phyloP scores from a whole-genome alignment of 805 yeast genomes.

The Saturnispora dispora region DNA sequence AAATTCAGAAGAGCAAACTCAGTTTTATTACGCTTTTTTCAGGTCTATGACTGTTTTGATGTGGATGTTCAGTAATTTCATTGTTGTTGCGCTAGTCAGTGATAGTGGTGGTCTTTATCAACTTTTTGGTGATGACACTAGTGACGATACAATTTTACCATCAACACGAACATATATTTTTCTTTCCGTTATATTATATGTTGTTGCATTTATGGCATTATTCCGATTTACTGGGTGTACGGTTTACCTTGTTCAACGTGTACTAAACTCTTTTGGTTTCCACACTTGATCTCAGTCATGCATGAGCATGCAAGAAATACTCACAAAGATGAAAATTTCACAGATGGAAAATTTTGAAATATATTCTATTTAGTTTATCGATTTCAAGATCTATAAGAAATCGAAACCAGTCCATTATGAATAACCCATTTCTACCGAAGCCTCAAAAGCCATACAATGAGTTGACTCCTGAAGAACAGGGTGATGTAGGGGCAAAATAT shows the following conservation, averaged over 20 bases:
- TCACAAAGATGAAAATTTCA: neutral
- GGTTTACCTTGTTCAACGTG: constrained; percentile 39
- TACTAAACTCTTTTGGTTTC: constrained; percentile 10
- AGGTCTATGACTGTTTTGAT: constrained; percentile 81
- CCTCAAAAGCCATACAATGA: constrained; percentile 47
- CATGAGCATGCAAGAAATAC: neutral
- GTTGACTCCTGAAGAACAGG: constrained; percentile 88
- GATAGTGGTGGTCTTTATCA: constrained; percentile 72
- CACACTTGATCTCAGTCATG: neutral
- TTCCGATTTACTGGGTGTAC: constrained; percentile 73
- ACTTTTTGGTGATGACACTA: constrained; percentile 19
- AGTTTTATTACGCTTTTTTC: constrained; percentile 81
- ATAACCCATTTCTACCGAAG: constrained; percentile 31
- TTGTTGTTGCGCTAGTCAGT: constrained; percentile 72
- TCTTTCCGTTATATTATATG: constrained; percentile 80
- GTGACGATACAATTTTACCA: constrained; percentile 26
- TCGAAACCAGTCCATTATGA: constrained; percentile 13
- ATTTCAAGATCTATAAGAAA: neutral
- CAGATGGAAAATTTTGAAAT: neutral
- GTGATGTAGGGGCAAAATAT: constrained; percentile 76
- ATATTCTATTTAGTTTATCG: neutral
- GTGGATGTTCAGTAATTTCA: constrained; percentile 85
- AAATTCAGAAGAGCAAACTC: constrained; percentile 40
- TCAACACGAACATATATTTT: constrained; percentile 49
- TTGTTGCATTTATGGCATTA: constrained; percentile 84